Base-by-base conservation (phyloP, 306 rosid genomes). In the Betula pendula region DNA sequence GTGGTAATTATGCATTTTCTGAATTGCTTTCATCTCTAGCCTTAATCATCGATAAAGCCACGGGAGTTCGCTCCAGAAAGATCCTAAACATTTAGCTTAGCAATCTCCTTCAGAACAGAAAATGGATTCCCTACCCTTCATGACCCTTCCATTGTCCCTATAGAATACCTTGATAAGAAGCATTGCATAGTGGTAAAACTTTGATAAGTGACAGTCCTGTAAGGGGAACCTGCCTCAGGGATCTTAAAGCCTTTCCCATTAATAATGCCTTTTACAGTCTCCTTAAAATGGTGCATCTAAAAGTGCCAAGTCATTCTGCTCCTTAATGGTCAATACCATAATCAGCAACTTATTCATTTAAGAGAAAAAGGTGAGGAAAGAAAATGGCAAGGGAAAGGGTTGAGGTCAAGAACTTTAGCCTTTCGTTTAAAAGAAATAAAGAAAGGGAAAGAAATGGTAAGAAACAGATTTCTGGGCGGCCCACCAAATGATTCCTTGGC, bases 1-100 rank as follows among this genome's bases (percentile, higher is more conserved):
- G 47, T 11, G 50, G 56, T 44, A 52, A 16, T 4, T 52, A 25
- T 77, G 53, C 44, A 68, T 8, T 48, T 68, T 69, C 58, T 7
- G 8, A n/a, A 65, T 55, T 25, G 42, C 42, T 35, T 25, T 35
- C 40, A 55, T 1, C 7, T 35, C 49, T 29, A 16, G 45, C 62
- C 77, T 56, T 45, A 29, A 29, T 31, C 42, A 62, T 49, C 12
- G 9, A 71, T 22, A 24, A 71, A 52, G 53, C 48, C 68, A 17
- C 31, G 72, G 56, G 20, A 15, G 35, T 33, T 68, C 35, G 43
- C 58, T 56, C 75, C 75, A 29, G 17, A 70, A 77, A 55, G 60
- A n/a, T 20, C 13, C 35, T 42, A 69, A 51, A 22, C 7, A 13
- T 53, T 29, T 13, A 24, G 43, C 67, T 14, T 38, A 56, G 52